A percentile compares a stretch with the other conserved stretches of the same genome.
These are phyloP conservation scores for Chalciporus sphaerocephalus DNA, from an alignment of 768 basidiomycete species.

Conservation along the genomic window DNA sequence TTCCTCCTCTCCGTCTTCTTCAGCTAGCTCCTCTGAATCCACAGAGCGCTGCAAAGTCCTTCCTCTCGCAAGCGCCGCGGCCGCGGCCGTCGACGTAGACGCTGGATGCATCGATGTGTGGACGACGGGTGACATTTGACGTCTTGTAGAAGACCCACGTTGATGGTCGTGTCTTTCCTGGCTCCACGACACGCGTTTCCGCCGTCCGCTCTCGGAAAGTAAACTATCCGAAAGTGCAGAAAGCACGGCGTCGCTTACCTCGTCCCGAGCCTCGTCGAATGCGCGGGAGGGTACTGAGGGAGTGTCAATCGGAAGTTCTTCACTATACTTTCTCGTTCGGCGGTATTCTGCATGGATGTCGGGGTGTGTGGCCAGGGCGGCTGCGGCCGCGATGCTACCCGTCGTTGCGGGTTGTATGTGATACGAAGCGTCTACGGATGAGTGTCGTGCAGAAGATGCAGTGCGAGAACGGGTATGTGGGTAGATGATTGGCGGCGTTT, in stretches of 20 bases:
- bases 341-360: conserved; percentile 42
- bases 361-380: conserved; percentile 62
- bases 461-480: conserved; percentile 41
- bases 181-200: conserved; percentile 67
- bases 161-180: conserved; percentile 56
- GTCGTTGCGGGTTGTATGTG: conserved; percentile 66
- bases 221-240: conserved; percentile 68
- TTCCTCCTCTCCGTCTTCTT: conserved; percentile 21
- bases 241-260: conserved; percentile 49
- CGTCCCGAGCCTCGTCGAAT: conserved; percentile 32
- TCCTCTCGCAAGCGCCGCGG: conserved; percentile 37
- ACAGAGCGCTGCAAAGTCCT: conserved; percentile 41
- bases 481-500: conserved; percentile 34
- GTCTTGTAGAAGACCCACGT: conserved; percentile 40
- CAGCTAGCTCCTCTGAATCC: conserved; percentile 21
- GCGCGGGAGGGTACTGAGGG: conserved; percentile 10
- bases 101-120: conserved; percentile 32
- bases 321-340: conserved; percentile 26
- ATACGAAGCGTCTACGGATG: conserved; percentile 53
- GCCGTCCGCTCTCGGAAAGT: conserved; percentile 63
- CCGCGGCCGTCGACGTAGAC: conserved; percentile 12
- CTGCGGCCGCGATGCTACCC: conserved; percentile 67
- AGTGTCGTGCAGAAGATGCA: conserved; percentile 40
- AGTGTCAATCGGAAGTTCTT: conserved; percentile 22
- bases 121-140: conserved; percentile 32